These are phyloP conservation scores for Claviceps maximensis DNA, from an alignment of 2,329 filamentous ascomycete species.

Conservation along the genomic window DNA sequence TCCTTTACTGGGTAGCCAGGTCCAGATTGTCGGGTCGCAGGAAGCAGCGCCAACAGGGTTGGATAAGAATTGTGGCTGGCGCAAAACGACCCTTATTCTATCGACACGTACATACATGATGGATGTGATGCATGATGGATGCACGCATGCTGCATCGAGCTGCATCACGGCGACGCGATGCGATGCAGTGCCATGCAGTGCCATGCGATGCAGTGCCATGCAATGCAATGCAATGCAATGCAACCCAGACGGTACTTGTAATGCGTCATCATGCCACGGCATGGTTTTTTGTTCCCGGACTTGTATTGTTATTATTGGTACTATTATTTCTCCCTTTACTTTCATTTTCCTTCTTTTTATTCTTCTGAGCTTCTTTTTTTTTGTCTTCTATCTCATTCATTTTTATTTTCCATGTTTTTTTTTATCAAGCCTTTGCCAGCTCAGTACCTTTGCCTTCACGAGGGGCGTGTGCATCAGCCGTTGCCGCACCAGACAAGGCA, in stretches of 20 bases:
- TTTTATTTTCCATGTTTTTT: too few relatives aligned
- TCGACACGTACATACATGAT: background rate
- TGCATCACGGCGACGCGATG: background rate
- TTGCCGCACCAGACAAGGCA: background rate
- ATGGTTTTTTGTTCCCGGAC: too few relatives aligned
- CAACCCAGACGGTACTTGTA: background rate
- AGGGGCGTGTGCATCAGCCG: background rate
- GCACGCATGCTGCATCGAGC: too few relatives aligned
- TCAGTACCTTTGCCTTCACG: background rate
- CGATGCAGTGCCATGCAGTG: background rate
- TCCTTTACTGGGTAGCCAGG: background rate
- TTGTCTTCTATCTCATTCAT: too few relatives aligned
- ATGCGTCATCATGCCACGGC: background rate
- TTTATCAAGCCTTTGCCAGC: too few relatives aligned
- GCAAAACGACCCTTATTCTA: background rate
- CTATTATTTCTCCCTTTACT: background rate
- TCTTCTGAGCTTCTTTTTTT: too few relatives aligned
- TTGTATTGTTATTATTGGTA: too few relatives aligned
- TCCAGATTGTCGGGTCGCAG: slow-evolving; percentile 2
- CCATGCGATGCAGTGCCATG: background rate
- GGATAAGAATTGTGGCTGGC: background rate
- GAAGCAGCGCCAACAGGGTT: background rate
- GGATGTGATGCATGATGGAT: background rate
- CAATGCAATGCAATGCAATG: background rate
- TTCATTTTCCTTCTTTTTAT: too few relatives aligned